These are phyloP conservation scores for Aspergillus pseudoviridinutans DNA, from an alignment of 2,329 filamentous ascomycete species.

Conservation along the genomic window DNA sequence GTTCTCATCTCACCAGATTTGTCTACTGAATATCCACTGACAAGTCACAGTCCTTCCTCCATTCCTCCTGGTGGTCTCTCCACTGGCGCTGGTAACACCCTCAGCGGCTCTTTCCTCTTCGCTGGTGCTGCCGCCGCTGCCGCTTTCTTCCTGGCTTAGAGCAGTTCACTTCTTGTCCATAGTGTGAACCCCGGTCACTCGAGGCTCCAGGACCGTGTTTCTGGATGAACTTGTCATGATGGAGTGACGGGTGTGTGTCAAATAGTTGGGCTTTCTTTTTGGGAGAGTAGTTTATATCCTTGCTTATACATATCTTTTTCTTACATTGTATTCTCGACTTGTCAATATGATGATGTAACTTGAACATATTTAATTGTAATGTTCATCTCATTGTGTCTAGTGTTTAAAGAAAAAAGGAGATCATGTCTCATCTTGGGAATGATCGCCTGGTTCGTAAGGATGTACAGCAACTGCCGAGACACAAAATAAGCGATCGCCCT, in stretches of 20 bases:
- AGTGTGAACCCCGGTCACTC: constrained; percentile 25
- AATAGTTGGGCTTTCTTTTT: constrained; percentile 16
- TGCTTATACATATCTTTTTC: constrained; percentile 3
- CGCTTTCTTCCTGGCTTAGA: constrained; percentile 33
- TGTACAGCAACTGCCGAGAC: too few species aligned
- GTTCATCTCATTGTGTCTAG: not conserved
- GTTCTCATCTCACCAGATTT: not conserved
- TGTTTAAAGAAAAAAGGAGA: too few species aligned
- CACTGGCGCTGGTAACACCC: constrained; percentile 29
- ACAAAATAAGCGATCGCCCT: not conserved
- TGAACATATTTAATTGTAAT: not conserved
- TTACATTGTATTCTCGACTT: not conserved
- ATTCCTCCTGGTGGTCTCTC: constrained; percentile 15
- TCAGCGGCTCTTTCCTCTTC: constrained; percentile 26
- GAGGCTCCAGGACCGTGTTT: constrained; percentile 4
- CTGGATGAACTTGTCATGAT: constrained; percentile 4
- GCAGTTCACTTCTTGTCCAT: constrained; percentile 23
- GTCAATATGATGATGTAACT: not conserved
- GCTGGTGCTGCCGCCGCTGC: constrained; percentile 29
- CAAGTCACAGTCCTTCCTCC: constrained; percentile 11
- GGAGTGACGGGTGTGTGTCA: constrained; percentile 11
- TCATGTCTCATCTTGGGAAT: not conserved
- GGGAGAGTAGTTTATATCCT: constrained; percentile 21
- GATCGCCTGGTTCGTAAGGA: not conserved
- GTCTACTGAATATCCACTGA: constrained; percentile 1